phyloP scores from a whole-genome alignment of 768 basidiomycete genomes.

The Mycena albidolilacea region DNA sequence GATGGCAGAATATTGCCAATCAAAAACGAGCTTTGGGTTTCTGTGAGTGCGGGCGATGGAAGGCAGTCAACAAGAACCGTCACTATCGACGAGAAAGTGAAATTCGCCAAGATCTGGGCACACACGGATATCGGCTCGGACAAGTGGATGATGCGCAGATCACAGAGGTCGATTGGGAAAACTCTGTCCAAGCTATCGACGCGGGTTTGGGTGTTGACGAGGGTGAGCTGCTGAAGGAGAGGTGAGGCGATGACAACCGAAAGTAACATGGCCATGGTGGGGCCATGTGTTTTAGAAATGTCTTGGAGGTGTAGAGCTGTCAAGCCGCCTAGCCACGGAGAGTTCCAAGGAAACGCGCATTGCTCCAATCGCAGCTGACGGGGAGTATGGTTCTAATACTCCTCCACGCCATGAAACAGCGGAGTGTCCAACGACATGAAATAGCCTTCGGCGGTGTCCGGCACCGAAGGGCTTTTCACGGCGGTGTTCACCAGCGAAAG shows the following conservation, averaged over 20 bases:
- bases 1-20: no score
- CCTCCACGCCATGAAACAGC: slow-evolving; percentile 14
- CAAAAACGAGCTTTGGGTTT: no score
- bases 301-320: slow-evolving; percentile 34
- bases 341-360: slow-evolving; percentile 38
- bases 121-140: slow-evolving; percentile 4
- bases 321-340: slow-evolving; percentile 29
- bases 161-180: slow-evolving; percentile 5
- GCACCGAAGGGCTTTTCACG: background rate
- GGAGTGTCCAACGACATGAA: slow-evolving; percentile 22
- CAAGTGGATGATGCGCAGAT: background rate
- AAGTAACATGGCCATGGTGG: slow-evolving; percentile 22
- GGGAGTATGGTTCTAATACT: background rate
- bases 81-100: slow-evolving; percentile 9
- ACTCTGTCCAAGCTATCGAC: background rate
- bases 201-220: slow-evolving; percentile 5
- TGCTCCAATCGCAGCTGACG: slow-evolving; percentile 25
- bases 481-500: background rate
- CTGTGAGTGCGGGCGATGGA: no score
- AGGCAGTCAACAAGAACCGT: background rate
- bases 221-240: slow-evolving; percentile 25
- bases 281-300: slow-evolving; percentile 7
- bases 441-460: background rate
- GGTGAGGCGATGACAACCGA: slow-evolving; percentile 23
- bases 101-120: slow-evolving; percentile 5